Evolutionary conservation across 345 rosid genomes (phyloP), one percentile per base, ranked within the genome.

Genomic region (Populus tremula): DNA sequence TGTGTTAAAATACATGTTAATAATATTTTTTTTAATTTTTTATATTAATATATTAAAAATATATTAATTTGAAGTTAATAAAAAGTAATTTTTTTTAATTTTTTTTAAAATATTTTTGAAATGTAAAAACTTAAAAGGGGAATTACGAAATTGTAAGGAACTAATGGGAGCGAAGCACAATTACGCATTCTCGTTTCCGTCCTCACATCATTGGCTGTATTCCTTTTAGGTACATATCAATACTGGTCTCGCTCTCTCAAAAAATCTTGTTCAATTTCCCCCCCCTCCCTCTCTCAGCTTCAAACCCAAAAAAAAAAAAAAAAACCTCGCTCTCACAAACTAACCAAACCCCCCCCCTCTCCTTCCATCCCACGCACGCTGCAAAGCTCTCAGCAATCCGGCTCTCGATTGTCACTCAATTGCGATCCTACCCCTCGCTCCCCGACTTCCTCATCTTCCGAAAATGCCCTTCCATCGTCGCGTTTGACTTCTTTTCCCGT

Each of bases 391-490:
- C n/a, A 6, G 27, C 25, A 74, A 50, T 67, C 27, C 39, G 56
- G 72, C 83, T 72, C 41, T 71, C 71, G 87, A 54, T 81, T 77
- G 4, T 67, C 66, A 11, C 77, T 47, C 59, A 75, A 45, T 83
- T 79, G 76, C 85, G 88, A 87, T 77, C 87, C 82, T 78, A 76
- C 80, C 82, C 77, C 50, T 67, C 78, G 1, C 35, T 49, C 76
- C 70, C 67, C 67, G 18, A 17, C 72, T 17, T 20, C 50, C 36
- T 29, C 41, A 59, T 23, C 23, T 38, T 74, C 8, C 56, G 29
- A 47, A 66, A 83, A 78, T 85, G 82, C 64, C 78, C 79, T 72
- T 77, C 86, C 78, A 45, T 36, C 14, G 76, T 47, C 74, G 53
- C 72, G 53, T 68, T 21, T 82, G 74, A 31, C 76, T 62, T 56